Evolutionary conservation across 208 protist species (phyloP).

Genomic region (Naegleria fowleri): DNA sequence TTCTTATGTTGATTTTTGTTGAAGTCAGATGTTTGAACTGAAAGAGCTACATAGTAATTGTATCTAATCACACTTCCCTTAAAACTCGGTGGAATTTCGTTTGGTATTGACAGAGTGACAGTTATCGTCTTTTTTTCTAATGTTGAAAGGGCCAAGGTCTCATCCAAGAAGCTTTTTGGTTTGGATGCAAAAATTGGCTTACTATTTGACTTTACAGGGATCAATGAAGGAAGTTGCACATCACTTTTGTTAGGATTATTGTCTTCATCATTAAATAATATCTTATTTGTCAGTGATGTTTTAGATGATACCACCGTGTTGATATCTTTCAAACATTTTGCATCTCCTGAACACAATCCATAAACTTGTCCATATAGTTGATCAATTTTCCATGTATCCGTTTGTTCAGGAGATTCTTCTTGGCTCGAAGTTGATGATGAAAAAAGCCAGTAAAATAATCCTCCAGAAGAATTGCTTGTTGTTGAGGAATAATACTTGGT

Average conservation of each 20-base stretch:
- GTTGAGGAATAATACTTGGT: not conserved
- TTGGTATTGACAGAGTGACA: not conserved
- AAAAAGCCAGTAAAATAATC: not conserved
- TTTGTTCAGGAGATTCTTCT: not conserved
- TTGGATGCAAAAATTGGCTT: not conserved
- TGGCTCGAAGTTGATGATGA: not conserved
- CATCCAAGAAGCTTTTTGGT: not conserved
- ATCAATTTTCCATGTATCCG: not conserved
- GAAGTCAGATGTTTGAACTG: not conserved
- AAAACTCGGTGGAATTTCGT: not conserved
- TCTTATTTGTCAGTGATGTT: not conserved
- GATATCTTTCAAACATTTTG: not conserved
- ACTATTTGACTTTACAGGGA: not conserved
- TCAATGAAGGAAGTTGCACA: not conserved
- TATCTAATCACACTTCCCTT: not conserved
- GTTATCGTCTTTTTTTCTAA: not conserved
- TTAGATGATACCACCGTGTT: not conserved
- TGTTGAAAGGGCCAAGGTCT: not conserved
- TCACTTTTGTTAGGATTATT: not conserved
- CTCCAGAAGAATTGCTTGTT: not conserved
- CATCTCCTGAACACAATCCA: not conserved
- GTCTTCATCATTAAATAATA: not conserved
- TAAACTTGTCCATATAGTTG: not conserved
- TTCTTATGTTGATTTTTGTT: not conserved
- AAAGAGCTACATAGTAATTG: not conserved